Evolutionary conservation across 2,329 filamentous ascomycete genomes (phyloP), one percentile per base, ranked within the genome.

Genomic region (Stemphylium beticola): DNA sequence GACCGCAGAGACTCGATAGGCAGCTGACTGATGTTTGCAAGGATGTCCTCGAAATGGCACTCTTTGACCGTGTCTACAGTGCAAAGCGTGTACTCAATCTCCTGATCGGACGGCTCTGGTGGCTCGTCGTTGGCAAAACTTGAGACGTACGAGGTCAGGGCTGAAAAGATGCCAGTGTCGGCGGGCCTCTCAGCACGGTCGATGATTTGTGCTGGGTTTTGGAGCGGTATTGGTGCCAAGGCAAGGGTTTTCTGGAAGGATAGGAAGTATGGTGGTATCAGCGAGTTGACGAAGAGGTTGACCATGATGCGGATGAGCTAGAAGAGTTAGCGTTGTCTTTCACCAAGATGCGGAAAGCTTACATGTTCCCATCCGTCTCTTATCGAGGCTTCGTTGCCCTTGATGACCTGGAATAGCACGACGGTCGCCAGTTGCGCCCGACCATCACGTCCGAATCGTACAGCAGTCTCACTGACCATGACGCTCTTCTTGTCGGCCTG

Each of bases 111-210:
- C 2, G 95, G 95, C 77, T 99, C 95, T 0, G 95, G 95, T 11
- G 95, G 95, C 70, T 99, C 95, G 74, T 98, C 95, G 10, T 95
- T 96, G 37, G 96, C 95, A 73, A 99, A 98, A 74, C 93, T 98
- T n/a, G 93, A 96, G 29, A 99, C 92, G 69, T 98, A 99, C 4
- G 91, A 96, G 0, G 93, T 96, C 67, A 99, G 91, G 1, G 93
- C 92, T 4, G 93, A 96, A 73, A 99, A 92, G 44, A 99, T 85
- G 5, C 95, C 92, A 2, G 87, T 87, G 24, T 99, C 95, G 53
- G 82, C 85, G 31, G 87, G 82, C 60, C 91, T 90, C 37, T 90
- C 83, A 52, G 88, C 92, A 52, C 93, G 87, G 72, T 98, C 95
- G 61, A 99, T 93, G 43, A 98, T 86, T 71, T 97, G 93, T 9